Percentiles rank a stretch among this genome's conserved stretches.
Conservation (phyloP, 164 flowering plant genomes). For the Magnolia officinalis region DNA sequence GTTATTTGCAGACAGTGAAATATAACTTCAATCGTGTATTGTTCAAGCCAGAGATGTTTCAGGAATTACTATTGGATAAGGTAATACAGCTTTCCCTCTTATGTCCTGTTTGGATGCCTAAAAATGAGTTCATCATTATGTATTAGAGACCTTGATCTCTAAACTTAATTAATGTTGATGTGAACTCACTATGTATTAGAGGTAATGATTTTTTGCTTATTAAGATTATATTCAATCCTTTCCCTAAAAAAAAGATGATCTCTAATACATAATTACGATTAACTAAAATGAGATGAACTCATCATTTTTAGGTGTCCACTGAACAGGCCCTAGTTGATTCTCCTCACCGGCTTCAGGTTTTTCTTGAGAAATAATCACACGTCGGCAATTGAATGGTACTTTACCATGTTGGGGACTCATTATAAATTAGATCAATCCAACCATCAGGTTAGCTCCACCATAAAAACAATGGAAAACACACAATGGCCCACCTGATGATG, state of each 20-base stretch:
- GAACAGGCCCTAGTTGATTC: neutral
- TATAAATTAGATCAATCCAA: neutral
- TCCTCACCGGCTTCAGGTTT: neutral
- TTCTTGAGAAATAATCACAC: neutral
- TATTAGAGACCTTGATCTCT: no score
- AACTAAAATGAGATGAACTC: no score
- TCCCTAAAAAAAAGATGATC: no score
- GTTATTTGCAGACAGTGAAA: conserved; percentile 1
- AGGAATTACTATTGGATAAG: conserved; percentile 84
- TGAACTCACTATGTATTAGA: no score
- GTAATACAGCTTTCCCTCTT: conserved; percentile 23
- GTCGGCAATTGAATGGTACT: neutral
- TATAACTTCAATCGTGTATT: conserved; percentile 37
- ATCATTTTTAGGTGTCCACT: no score
- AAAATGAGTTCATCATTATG: no score
- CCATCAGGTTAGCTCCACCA: neutral
- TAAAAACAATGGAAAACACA: no score
- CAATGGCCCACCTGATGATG: neutral
- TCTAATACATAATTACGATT: no score
- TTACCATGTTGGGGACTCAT: neutral
- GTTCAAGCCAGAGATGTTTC: conserved; percentile 52
- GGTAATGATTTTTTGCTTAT: no score
- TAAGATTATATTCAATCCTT: no score
- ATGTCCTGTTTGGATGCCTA: no score
- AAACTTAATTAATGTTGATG: no score